These are phyloP conservation scores for Daldinia bambusicola DNA, from an alignment of 495 filamentous ascomycete species.

Conservation along the genomic window DNA sequence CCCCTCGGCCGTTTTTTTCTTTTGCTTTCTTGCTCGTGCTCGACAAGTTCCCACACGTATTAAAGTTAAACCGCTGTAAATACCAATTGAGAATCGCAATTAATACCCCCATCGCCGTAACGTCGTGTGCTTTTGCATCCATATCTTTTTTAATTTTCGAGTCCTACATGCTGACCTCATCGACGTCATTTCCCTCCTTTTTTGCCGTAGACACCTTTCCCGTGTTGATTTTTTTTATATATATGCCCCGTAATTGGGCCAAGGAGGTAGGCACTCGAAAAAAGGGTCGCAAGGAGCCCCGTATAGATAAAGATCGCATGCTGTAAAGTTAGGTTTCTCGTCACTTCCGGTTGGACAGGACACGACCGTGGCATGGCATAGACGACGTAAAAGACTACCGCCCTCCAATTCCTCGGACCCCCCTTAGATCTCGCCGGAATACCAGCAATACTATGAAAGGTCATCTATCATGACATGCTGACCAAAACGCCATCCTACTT, in stretches of 20 bases:
- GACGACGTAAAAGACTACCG: slow-evolving; percentile 1
- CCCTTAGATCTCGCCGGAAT: slow-evolving; percentile 15
- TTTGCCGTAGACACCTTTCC: slow-evolving; percentile 20
- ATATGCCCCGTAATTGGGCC: slow-evolving; percentile 24
- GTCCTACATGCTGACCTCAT: slow-evolving; percentile 24
- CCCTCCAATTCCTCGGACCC: slow-evolving; percentile 12
- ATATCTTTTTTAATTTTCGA: slow-evolving; percentile 13
- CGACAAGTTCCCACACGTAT: slow-evolving; percentile 10
- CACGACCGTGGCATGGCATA: not conserved
- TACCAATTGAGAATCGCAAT: slow-evolving; percentile 32
- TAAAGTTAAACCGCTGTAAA: slow-evolving; percentile 31
- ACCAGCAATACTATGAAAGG: slow-evolving; percentile 10
- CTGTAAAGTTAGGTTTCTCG: slow-evolving; percentile 1
- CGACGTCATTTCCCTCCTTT: slow-evolving; percentile 25
- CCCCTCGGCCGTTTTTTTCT: not conserved
- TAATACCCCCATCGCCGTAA: slow-evolving; percentile 31
- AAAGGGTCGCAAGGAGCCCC: not conserved
- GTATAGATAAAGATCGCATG: not conserved
- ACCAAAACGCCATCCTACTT: slow-evolving; percentile 43
- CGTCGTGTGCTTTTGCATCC: slow-evolving; percentile 21
- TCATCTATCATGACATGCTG: slow-evolving; percentile 41
- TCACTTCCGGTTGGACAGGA: slow-evolving; percentile 1
- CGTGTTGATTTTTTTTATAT: slow-evolving; percentile 30
- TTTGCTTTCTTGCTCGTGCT: slow-evolving; percentile 9
- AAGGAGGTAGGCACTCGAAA: slow-evolving; percentile 14